A percentile compares a stretch with the other conserved stretches of the same genome.
These are phyloP conservation scores for Fragaria iinumae DNA, from an alignment of 306 rosid species.

Conservation along the genomic window DNA sequence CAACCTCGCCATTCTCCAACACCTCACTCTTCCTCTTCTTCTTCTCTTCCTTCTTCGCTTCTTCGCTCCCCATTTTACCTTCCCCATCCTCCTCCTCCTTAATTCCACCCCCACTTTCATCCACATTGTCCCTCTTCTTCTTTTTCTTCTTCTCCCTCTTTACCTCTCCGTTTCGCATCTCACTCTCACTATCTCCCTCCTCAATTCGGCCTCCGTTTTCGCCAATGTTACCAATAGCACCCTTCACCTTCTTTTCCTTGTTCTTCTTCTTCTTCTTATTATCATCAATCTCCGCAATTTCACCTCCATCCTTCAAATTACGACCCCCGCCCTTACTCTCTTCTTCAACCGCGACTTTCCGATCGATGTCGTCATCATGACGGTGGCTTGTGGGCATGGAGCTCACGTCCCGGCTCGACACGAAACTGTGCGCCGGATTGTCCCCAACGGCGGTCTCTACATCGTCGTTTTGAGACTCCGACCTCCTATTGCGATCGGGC, in stretches of 20 bases:
- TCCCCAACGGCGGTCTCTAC: conserved; percentile 13
- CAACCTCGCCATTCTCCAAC: background rate
- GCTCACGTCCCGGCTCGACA: conserved; percentile 18
- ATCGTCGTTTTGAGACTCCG: conserved; percentile 18
- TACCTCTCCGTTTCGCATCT: background rate
- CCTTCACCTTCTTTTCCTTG: conserved; percentile 9
- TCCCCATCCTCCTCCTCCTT: background rate
- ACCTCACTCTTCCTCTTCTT: conserved; percentile 16
- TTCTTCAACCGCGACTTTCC: background rate
- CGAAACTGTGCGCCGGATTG: background rate
- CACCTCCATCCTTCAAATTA: conserved; percentile 5
- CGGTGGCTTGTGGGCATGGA: conserved; percentile 11
- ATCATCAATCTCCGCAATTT: conserved; percentile 4
- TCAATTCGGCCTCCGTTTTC: background rate
- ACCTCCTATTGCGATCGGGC: conserved; percentile 15
- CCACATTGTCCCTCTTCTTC: conserved; percentile 6
- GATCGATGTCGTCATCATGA: background rate
- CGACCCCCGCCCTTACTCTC: background rate
- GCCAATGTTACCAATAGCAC: background rate
- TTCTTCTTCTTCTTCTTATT: conserved; percentile 25
- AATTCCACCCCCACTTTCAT: background rate
- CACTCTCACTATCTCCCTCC: background rate
- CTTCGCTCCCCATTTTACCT: conserved; percentile 7
- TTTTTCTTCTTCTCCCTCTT: conserved; percentile 9
- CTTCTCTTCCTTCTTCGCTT: conserved; percentile 8